Evolutionary conservation across 495 filamentous ascomycete species (phyloP), one percentile per base, ranked within the genome.

Genomic region (Aspergillus leporis): DNA sequence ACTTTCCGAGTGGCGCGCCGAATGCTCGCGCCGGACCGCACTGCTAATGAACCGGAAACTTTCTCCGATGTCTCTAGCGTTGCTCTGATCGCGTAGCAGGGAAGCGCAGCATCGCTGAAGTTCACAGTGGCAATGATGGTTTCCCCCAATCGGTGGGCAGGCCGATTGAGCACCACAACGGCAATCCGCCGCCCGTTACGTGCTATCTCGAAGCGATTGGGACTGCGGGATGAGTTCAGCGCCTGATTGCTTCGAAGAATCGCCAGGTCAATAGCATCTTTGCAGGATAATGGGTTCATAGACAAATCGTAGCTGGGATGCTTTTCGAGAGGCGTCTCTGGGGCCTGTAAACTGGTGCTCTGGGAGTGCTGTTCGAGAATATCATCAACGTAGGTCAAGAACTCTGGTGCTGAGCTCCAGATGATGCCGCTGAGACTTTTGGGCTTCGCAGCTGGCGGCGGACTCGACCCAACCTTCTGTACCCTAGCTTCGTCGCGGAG

Each of bases 181-280:
- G 90, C 94, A 31, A 98, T 92, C 23, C 88, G 88, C 51, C 83
- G 80, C 31, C 92, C 91, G 67, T 91, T 90, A 8, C 95, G 89
- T 5, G 93, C 90, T 65, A 98, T 98, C 66, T 96, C 92, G 73
- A 98, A 98, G 31, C 91, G 85, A 70, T 93, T 97, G 25, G 88
- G 81, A 65, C 87, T 89, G 58, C 87, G 86, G 8, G 85, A 83
- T 10, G 81, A 77, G 50, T 83, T 79, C 2, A 74, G 71, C 0
- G 83, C 74, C 49, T 85, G 70, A 65, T 94, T 96, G 58, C 89
- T 87, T 55, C 84, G 82, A 6, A 97, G 81, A 68, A 97, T 94
- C 16, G 93, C 92, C 54, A 95, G 78, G 70, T 97, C 92, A 65
- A 98, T 94, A 5, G 90, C 87, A 66, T 97, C 91, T 67, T 90